Evolutionary conservation across 2,329 filamentous ascomycete genomes (phyloP).

Genomic region (Lasiodiplodia sp.): DNA sequence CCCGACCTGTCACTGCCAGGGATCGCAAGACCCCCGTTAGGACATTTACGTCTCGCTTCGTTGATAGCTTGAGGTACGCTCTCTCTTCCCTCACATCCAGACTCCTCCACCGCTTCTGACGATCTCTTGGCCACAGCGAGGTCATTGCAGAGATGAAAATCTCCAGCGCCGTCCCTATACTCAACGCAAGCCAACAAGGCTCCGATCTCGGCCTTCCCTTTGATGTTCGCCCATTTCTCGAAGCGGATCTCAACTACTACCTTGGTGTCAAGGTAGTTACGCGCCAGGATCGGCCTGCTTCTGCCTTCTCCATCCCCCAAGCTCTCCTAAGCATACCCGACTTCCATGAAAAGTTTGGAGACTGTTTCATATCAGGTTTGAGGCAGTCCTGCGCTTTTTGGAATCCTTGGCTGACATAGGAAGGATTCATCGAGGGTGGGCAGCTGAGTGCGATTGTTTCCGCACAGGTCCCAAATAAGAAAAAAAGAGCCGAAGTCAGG

Average conservation of each 20-base stretch:
- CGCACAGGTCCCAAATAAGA: neutral
- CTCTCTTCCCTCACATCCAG: too few species aligned
- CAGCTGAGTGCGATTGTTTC: neutral
- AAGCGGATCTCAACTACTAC: neutral
- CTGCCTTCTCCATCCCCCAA: neutral
- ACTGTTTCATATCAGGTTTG: neutral
- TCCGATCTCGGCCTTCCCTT: neutral
- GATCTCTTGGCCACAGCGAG: neutral
- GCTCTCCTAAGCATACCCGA: neutral
- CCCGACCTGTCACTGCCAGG: too few species aligned
- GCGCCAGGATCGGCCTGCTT: too few species aligned
- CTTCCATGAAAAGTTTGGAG: neutral
- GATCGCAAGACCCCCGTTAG: too few species aligned
- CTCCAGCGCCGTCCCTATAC: neutral
- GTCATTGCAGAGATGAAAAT: neutral
- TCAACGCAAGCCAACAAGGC: neutral
- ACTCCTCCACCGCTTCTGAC: too few species aligned
- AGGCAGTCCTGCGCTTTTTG: neutral
- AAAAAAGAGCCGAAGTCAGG: neutral
- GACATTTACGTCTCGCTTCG: too few species aligned
- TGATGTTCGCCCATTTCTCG: neutral
- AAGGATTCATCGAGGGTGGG: neutral
- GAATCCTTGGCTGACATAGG: neutral
- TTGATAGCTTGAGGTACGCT: too few species aligned
- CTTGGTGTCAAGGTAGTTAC: neutral